phyloP scores from a whole-genome alignment of 768 basidiomycete species.

The Daedaleopsis sinensis region DNA sequence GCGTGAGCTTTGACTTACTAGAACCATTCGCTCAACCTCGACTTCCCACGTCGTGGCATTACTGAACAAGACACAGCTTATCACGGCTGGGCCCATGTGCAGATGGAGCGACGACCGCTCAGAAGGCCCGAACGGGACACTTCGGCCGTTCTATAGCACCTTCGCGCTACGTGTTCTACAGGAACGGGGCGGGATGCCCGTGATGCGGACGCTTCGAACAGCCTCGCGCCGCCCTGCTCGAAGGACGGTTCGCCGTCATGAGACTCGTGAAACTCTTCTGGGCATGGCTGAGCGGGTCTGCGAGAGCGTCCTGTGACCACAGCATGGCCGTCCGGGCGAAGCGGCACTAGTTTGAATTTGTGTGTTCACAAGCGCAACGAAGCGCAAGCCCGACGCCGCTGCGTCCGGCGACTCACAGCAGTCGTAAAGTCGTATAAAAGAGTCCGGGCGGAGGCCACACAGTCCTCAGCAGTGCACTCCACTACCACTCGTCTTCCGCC shows the following conservation, averaged over 20 bases:
- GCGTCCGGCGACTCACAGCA: neutral
- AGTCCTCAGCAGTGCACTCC: neutral
- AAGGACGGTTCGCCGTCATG: neutral
- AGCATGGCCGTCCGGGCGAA: neutral
- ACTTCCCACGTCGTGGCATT: no score
- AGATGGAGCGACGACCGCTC: neutral
- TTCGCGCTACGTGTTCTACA: neutral
- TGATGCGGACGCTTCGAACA: neutral
- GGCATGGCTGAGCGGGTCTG: neutral
- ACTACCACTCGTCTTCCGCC: neutral
- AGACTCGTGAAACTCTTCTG: neutral
- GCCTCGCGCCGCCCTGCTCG: neutral
- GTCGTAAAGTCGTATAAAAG: neutral
- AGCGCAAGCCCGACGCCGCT: neutral
- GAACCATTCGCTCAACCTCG: no score
- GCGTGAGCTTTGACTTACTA: neutral
- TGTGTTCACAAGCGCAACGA: no score
- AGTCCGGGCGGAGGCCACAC: neutral
- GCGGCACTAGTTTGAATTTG: no score
- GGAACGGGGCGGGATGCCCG: neutral
- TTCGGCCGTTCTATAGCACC: neutral
- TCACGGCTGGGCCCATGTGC: neutral
- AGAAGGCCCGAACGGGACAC: neutral
- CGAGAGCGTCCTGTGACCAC: neutral
- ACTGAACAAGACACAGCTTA: neutral